A percentile compares a stretch with the other conserved stretches of the same genome.
These are phyloP conservation scores for Quercus bicolor DNA, from an alignment of 306 rosid species.

Conservation along the genomic window DNA sequence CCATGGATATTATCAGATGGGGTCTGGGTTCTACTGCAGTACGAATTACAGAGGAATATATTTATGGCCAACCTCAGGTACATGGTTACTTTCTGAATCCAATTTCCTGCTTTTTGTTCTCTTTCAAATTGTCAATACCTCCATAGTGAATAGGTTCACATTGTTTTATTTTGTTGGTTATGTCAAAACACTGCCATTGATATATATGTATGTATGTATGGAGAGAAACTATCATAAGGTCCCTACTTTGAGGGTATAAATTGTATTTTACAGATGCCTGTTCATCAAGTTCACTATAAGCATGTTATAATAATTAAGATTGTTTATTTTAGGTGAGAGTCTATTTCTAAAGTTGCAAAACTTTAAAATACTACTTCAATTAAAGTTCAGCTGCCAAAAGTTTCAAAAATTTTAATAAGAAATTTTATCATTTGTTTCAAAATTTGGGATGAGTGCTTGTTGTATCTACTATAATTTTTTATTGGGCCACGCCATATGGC, in stretches of 20 bases:
- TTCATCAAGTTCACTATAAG: background rate
- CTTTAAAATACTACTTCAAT: too few relatives aligned
- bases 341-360: too few relatives aligned
- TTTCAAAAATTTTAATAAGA: too few relatives aligned
- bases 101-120: background rate
- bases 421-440: too few relatives aligned
- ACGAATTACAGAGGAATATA: conserved; percentile 88
- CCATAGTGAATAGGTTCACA: background rate
- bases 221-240: background rate
- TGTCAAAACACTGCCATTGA: background rate
- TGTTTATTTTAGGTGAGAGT: too few relatives aligned
- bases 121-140: background rate
- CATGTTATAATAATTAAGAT: too few relatives aligned
- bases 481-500: too few relatives aligned
- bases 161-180: background rate
- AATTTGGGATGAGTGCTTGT: too few relatives aligned
- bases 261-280: background rate
- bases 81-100: conserved; percentile 8
- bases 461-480: too few relatives aligned
- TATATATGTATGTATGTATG: too few relatives aligned
- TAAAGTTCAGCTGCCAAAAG: too few relatives aligned
- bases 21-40: conserved; percentile 91
- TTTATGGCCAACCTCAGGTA: conserved; percentile 93
- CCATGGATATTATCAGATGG: conserved; percentile 90
- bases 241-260: background rate